Evolutionary conservation across 352 stramenopile species (phyloP), one percentile per base, ranked within the genome.

Genomic region (Thalassiosira exigua): DNA sequence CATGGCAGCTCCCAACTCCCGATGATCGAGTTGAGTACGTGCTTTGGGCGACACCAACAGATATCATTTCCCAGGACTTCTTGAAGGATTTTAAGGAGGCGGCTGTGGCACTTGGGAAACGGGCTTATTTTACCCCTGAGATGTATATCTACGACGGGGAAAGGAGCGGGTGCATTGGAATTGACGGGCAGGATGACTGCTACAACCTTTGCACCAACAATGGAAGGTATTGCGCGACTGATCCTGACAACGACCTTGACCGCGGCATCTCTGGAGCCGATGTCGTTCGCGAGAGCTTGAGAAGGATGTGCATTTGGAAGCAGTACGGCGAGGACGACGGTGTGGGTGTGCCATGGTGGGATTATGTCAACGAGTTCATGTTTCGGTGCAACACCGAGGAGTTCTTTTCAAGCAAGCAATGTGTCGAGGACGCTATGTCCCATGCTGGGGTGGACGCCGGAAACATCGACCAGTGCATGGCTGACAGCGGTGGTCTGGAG

Each of bases 151-250:
- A 98, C 88, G 97, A 98, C 75, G 97, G 96, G 27, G 92, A 95
- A 11, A 94, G 93, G 57, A 94, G 97, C 54, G 94, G 95, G 12
- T 99, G 97, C 87, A 88, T 95, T 68, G 88, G 92, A 29, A 70
- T 93, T 26, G 83, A 94, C 33, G 91, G 89, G 33, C 90, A 97
- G 60, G 89, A 90, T 61, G 89, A 93, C 29, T 99, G 96, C 81
- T 96, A 94, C 69, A 98, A 97, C 81, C 95, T 98, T 77, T 99
- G 97, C 81, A 95, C 98, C 21, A 99, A 98, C 89, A 95, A 96
- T 71, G 97, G 97, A 12, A 92, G 96, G 53, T 99, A 99, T 85
- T 99, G 97, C 85, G 90, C 97, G 26, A 90, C 97, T 39, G 97
- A 98, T 61, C 96, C 97, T 33, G 98, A 98, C 85, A 96, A 98